These are phyloP conservation scores for Xylariaceae sp. DNA, from an alignment of 2,329 filamentous ascomycete genomes.

Conservation along the genomic window DNA sequence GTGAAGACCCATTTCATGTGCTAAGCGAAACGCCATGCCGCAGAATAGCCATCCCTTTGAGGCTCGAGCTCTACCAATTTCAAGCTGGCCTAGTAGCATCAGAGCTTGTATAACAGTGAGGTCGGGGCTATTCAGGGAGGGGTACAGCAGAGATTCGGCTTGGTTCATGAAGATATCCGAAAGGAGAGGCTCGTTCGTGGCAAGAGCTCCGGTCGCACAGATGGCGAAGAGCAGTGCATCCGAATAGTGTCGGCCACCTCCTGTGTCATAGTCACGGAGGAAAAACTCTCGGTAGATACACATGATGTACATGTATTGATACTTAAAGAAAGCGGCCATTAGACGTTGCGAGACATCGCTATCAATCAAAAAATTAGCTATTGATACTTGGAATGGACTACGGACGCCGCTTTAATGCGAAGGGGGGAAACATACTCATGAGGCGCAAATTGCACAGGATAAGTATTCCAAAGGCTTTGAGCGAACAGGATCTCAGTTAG, in stretches of 20 bases:
- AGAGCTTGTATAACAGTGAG: conserved; percentile 45
- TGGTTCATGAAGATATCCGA: conserved; percentile 43
- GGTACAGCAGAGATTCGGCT: conserved; percentile 42
- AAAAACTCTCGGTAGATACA: conserved; percentile 49
- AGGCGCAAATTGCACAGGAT: conserved; percentile 36
- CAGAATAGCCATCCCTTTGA: conserved; percentile 51
- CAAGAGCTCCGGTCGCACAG: conserved; percentile 46
- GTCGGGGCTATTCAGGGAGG: conserved; percentile 42
- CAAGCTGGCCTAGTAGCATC: conserved; percentile 42
- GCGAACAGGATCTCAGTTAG: conserved; percentile 11
- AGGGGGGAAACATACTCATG: too few relatives aligned
- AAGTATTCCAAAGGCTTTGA: conserved; percentile 9
- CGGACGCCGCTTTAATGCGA: too few relatives aligned
- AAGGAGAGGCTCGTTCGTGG: conserved; percentile 37
- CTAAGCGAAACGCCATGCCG: conserved; percentile 48
- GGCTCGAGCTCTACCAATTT: conserved; percentile 44
- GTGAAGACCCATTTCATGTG: conserved; percentile 50
- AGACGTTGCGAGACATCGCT: conserved; percentile 40
- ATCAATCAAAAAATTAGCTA: too few relatives aligned
- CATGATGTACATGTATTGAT: conserved; percentile 48
- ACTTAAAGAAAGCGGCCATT: conserved; percentile 46
- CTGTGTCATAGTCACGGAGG: conserved; percentile 45
- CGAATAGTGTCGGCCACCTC: conserved; percentile 45
- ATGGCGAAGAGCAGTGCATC: conserved; percentile 46
- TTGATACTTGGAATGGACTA: too few relatives aligned